Evolutionary conservation across 176 grass and related monocot species (phyloP).

Genomic region (Musa itinerans): DNA sequence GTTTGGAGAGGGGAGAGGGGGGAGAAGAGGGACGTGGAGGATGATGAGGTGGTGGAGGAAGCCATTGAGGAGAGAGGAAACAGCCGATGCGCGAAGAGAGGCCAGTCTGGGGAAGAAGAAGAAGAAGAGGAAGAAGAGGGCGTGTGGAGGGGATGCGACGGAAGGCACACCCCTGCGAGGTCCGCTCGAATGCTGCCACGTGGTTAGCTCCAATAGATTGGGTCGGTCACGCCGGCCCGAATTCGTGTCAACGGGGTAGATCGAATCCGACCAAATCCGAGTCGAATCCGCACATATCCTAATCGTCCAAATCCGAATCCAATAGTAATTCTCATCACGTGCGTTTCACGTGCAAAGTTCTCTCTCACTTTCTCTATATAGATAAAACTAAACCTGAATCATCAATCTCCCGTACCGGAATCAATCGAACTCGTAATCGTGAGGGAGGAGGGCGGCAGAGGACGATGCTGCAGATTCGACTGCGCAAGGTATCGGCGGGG

Average conservation of each 20-base stretch:
- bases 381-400: too few relatives aligned
- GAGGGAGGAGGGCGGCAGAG: background rate
- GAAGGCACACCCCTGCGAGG: too few relatives aligned
- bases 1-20: background rate
- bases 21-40: slow-evolving; percentile 32
- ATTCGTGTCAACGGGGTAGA: background rate
- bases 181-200: too few relatives aligned
- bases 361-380: too few relatives aligned
- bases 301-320: too few relatives aligned
- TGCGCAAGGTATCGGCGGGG: slow-evolving; percentile 4
- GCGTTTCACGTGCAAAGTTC: too few relatives aligned
- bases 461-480: slow-evolving; percentile 12
- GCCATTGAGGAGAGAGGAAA: slow-evolving; percentile 34
- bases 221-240: too few relatives aligned
- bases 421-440: too few relatives aligned
- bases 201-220: too few relatives aligned
- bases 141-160: background rate
- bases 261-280: slow-evolving; percentile 7
- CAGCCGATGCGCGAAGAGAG: background rate
- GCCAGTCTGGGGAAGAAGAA: background rate
- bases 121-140: background rate
- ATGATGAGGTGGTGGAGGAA: slow-evolving; percentile 16
- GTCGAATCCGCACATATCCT: too few relatives aligned
- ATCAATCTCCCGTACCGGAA: too few relatives aligned
- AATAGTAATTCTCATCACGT: too few relatives aligned